Conservation (phyloP, 345 rosid species). For the Stellera chamaejasme region DNA sequence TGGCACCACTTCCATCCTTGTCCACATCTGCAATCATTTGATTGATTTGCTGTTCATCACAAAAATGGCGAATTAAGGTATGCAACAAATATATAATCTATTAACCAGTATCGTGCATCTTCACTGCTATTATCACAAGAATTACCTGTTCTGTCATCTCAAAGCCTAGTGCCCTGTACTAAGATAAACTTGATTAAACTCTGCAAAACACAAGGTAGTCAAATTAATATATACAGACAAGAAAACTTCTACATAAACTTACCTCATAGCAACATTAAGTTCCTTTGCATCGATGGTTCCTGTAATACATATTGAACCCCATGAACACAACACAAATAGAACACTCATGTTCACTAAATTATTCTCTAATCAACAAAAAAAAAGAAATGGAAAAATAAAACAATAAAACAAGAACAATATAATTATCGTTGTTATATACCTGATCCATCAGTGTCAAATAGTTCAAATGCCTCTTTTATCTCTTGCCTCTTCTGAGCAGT, state of each 20-base stretch:
- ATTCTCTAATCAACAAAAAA: not conserved
- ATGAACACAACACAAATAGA: conserved; percentile 3
- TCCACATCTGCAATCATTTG: conserved; percentile 99
- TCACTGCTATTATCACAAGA: not conserved
- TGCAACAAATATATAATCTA: not conserved
- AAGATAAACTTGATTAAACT: conserved; percentile 10
- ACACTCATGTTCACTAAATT: conserved; percentile 4
- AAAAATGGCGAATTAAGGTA: not conserved
- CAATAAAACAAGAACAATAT: not conserved
- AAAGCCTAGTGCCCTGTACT: conserved; percentile 88
- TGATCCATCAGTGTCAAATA: conserved; percentile 92
- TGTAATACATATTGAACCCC: conserved; percentile 6
- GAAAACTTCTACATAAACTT: not conserved
- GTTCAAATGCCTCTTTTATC: conserved; percentile 89
- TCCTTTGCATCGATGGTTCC: conserved; percentile 96
- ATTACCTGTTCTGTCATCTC: conserved; percentile 92
- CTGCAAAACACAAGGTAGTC: not conserved
- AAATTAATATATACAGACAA: not conserved
- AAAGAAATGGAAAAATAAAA: not conserved
- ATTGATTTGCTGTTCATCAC: conserved; percentile 59
- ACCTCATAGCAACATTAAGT: conserved; percentile 99
- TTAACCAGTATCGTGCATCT: no score
- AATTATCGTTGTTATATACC: conserved; percentile 23
- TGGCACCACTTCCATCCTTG: conserved; percentile 94
- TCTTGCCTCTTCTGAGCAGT: conserved; percentile 73